These are phyloP conservation scores for Metschnikowia picachoensis DNA, from an alignment of 805 yeast species.

Conservation along the genomic window DNA sequence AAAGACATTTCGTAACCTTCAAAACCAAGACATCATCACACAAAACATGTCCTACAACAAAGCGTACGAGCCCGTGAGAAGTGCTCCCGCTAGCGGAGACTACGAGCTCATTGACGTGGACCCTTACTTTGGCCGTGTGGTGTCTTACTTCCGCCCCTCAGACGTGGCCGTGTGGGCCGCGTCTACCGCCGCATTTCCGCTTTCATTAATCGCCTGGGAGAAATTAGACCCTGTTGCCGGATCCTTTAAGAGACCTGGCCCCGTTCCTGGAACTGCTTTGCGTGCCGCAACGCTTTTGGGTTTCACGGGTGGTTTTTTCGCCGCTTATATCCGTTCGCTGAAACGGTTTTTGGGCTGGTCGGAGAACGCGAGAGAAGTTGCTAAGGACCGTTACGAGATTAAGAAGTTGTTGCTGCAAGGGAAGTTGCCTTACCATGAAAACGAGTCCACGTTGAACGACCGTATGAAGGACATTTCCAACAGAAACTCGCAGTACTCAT, in stretches of 20 bases:
- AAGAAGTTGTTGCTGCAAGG: conserved; percentile 63
- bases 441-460: conserved; percentile 51
- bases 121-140: conserved; percentile 71
- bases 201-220: conserved; percentile 41
- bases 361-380: conserved; percentile 70
- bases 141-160: conserved; percentile 63
- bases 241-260: conserved; percentile 42
- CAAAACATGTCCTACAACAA: conserved; percentile 37
- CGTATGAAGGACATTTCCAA: conserved; percentile 72
- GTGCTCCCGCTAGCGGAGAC: conserved; percentile 23
- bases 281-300: conserved; percentile 65
- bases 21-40: conserved; percentile 1
- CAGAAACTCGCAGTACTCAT: conserved; percentile 73
- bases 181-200: conserved; percentile 40
- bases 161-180: conserved; percentile 55
- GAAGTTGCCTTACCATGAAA: conserved; percentile 62
- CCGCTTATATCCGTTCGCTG: conserved; percentile 64
- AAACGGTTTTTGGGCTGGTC: conserved; percentile 74
- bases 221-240: conserved; percentile 41
- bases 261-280: conserved; percentile 51
- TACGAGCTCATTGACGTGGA: conserved; percentile 66
- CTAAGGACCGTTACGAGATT: conserved; percentile 68
- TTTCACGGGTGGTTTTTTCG: conserved; percentile 65
- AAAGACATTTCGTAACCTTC: conserved; percentile 22
- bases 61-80: conserved; percentile 39